phyloP scores from a whole-genome alignment of 257 asterid species.

The Solanum bukasovii region DNA sequence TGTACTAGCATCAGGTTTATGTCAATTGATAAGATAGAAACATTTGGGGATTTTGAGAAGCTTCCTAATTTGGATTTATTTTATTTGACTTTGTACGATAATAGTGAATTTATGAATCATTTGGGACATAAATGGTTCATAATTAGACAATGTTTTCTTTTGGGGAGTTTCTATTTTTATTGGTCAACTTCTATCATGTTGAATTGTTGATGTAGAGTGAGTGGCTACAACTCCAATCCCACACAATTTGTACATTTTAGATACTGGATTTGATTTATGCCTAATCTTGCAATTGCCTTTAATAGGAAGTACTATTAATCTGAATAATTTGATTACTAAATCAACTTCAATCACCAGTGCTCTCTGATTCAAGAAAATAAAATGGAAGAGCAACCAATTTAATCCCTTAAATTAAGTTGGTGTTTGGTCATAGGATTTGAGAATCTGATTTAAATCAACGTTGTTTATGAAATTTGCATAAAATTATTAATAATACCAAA shows the following conservation, averaged over 20 bases:
- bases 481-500: neutral
- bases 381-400: neutral
- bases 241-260: neutral
- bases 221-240: neutral
- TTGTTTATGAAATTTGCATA: neutral
- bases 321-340: neutral
- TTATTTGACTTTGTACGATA: neutral
- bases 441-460: neutral
- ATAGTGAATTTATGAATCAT: neutral
- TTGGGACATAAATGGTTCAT: neutral
- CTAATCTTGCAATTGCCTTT: neutral
- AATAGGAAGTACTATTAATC: neutral
- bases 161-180: neutral
- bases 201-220: neutral
- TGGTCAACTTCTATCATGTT: neutral
- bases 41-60: neutral
- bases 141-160: neutral
- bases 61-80: neutral
- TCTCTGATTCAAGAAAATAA: neutral
- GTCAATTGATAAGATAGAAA: neutral
- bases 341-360: neutral
- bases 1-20: neutral
- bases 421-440: neutral
- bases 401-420: neutral
- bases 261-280: neutral